phyloP scores from a whole-genome alignment of 2,329 filamentous ascomycete genomes.

The Phoma sp. region DNA sequence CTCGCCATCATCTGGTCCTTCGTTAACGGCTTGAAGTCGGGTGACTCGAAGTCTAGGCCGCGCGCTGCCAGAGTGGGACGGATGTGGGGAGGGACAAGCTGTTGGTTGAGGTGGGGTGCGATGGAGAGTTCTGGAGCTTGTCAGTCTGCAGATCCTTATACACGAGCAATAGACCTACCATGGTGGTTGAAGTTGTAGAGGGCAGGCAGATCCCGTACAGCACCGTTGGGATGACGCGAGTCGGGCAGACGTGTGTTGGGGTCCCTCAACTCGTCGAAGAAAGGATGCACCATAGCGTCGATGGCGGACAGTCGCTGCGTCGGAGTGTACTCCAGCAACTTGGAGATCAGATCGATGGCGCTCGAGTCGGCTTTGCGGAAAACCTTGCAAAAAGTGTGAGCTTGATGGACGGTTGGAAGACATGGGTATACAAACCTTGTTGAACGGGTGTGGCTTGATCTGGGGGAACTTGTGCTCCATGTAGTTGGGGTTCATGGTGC shows the following conservation, averaged over 20 bases:
- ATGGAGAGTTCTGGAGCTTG: slow-evolving; percentile 84
- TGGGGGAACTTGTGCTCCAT: slow-evolving; percentile 99
- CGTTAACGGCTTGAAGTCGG: slow-evolving; percentile 83
- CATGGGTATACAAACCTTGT: slow-evolving; percentile 67
- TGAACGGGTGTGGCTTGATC: slow-evolving; percentile 99
- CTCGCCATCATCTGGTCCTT: slow-evolving; percentile 98
- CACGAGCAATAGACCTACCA: slow-evolving; percentile 64
- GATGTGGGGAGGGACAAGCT: slow-evolving; percentile 85
- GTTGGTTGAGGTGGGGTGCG: slow-evolving; percentile 81
- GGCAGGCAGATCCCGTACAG: slow-evolving; percentile 79
- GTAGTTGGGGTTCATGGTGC: slow-evolving; percentile 99
- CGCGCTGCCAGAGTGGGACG: slow-evolving; percentile 73
- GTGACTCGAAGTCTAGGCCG: slow-evolving; percentile 82
- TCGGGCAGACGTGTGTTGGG: slow-evolving; percentile 91
- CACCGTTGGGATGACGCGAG: slow-evolving; percentile 84
- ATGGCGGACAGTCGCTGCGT: slow-evolving; percentile 92
- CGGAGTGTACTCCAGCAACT: slow-evolving; percentile 93
- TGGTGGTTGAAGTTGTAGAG: slow-evolving; percentile 95
- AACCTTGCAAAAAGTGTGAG: slow-evolving; percentile 62
- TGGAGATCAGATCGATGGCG: slow-evolving; percentile 93
- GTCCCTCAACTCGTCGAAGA: slow-evolving; percentile 96
- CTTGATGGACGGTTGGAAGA: background rate
- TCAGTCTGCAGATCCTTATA: slow-evolving; percentile 15
- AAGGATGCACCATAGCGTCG: slow-evolving; percentile 97
- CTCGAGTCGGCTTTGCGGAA: slow-evolving; percentile 94